Evolutionary conservation across 163 green algal species (phyloP).

Genomic region (Volvox carteri): DNA sequence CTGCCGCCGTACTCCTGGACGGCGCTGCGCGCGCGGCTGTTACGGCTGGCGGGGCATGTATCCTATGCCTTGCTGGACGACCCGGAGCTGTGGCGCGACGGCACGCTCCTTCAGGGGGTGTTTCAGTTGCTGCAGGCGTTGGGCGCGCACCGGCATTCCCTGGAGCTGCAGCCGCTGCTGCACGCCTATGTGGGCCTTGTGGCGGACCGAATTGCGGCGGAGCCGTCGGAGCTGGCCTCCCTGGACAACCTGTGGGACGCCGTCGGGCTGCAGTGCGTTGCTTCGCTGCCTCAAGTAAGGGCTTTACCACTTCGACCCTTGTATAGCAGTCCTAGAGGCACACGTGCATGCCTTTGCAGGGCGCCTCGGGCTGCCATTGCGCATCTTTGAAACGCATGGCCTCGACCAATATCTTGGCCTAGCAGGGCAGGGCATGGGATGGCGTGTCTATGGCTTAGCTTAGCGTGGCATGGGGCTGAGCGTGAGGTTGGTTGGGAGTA

Average conservation of each 20-base stretch:
- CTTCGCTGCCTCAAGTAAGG: conserved; percentile 28
- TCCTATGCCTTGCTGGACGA: conserved; percentile 58
- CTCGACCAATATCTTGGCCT: too few relatives aligned
- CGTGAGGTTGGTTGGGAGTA: too few relatives aligned
- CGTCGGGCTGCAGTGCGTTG: conserved; percentile 54
- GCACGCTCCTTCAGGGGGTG: conserved; percentile 24
- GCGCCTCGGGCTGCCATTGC: too few relatives aligned
- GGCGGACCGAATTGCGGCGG: conserved; percentile 55
- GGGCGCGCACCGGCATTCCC: conserved; percentile 55
- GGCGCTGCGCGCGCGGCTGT: conserved; percentile 6
- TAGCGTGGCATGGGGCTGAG: too few relatives aligned
- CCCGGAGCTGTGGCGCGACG: conserved; percentile 55
- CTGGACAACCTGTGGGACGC: conserved; percentile 66
- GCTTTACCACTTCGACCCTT: too few relatives aligned
- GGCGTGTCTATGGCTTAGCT: too few relatives aligned
- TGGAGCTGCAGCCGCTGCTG: conserved; percentile 62
- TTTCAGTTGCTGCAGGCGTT: conserved; percentile 59
- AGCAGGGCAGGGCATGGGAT: too few relatives aligned
- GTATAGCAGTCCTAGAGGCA: too few relatives aligned
- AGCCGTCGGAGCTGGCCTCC: conserved; percentile 36
- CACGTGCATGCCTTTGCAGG: too few relatives aligned
- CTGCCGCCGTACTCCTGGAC: conserved; percentile 46
- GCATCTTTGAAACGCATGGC: too few relatives aligned
- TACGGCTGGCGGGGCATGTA: conserved; percentile 13
- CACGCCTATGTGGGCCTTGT: conserved; percentile 58